Base-by-base conservation (phyloP, 257 asterid genomes). In the Orobanche coerulescens region DNA sequence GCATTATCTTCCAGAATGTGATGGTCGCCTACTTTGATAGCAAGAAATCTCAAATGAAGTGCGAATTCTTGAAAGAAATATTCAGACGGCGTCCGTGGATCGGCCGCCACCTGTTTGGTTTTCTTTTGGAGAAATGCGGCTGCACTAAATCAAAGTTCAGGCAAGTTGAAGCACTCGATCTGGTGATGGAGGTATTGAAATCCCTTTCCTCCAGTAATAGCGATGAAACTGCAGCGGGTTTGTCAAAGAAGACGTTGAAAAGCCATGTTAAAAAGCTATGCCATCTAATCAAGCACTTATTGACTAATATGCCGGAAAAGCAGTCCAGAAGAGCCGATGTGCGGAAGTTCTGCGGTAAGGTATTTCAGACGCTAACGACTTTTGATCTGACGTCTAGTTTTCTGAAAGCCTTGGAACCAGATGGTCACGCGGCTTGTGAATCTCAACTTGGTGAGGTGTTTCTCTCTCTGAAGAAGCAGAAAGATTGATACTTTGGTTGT, bases 131-230 rank as follows among this genome's bases (percentile, higher is more conserved):
- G 85, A 89, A 82, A 68, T 89, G 99, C 61, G 56, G 83, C 23
- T 42, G 77, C 50, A 85, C 96, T 1, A 89, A 78, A 53, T 82
- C 79, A 48, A 76, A 84, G 75, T 89, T 78, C 60, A 75, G 96
- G 62, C 94, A 84, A 74, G 82, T 89, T 55, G 97, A 93, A 73
- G 95, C 92, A 36, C 95, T 93, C 20, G 96, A 84, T 67, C 55
- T 93, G 73, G 82, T 89, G 48, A 23, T 65, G 0, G 97, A 84
- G 79, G 71, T 86, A 5, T 64, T 93, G 13, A 83, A 78, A 63
- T 49, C 56, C 13, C 43, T 60, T 19, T 61, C 81, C 20, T 49
- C 72, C 2, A 68, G 46, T 36, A 33, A 65, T 42, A 33, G 65
- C 10, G 84, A 79, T 47, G 78, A 69, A 34, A 66, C 61, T 18